Evolutionary conservation across 495 filamentous ascomycete species (phyloP), one percentile per base, ranked within the genome.

Genomic region (Aspergillus funiculosus): DNA sequence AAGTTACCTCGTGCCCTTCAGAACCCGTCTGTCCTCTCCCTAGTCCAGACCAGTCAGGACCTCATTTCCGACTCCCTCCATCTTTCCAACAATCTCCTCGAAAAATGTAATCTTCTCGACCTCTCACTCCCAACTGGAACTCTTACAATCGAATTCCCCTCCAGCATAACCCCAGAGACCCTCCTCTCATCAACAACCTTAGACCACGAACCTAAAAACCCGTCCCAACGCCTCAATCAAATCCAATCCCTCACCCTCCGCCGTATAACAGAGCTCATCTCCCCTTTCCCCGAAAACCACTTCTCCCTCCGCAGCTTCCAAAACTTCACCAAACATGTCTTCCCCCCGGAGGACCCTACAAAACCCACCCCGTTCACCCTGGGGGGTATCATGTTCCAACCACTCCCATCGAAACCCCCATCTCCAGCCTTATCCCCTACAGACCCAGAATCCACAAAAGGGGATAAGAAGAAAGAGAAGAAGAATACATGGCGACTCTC

Each of bases 1-100:
- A 57, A 57, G 6, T 66, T 97, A 9, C 91, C 91, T 0, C 60
- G 61, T 6, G 89, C 89, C 0, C 67, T 97, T 0, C 74, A 77
- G 46, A 76, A 79, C 29, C 66, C 72, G 1, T 77, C 83, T 5
- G 75, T 95, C 24, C 61, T 89, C 0, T 66, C 63, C 0, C 52
- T 87, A 31, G 56, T 76, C 1, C 52, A 56, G 26, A 63, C 70
- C 25, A 71, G 63, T 35, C 53, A 61, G 20, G 21, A 44, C 27
- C 58, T 59, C 5, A 48, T 68, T 7, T 39, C 56, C 6, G 44
- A 47, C 0, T 52, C 63, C 25, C 62, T 53, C 20, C 42, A 48
- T 8, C 51, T 64, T 9, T 73, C 75, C 5, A 59, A 73, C 26
- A 17, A 43, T 25, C 44, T 74, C 0, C 53, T 78, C 1, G 18